phyloP scores from a whole-genome alignment of 352 stramenopile genomes.

The Pythium apleroticum region DNA sequence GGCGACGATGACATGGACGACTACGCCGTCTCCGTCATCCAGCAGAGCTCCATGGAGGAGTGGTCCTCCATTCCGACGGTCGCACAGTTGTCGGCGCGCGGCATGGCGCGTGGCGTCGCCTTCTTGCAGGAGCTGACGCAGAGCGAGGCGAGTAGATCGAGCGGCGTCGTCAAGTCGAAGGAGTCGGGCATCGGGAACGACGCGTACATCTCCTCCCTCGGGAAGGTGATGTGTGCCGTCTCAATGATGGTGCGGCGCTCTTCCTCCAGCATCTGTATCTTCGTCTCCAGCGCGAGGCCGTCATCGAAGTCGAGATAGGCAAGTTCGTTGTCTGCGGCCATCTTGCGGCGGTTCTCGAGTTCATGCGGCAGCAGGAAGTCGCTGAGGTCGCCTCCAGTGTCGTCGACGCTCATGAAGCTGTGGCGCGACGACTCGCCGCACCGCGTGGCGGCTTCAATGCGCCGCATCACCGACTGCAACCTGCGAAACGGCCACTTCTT shows the following conservation, averaged over 20 bases:
- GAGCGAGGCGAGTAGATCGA: constrained; percentile 3
- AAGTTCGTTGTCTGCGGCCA: neutral
- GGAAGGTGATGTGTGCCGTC: neutral
- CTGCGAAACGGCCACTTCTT: constrained; percentile 75
- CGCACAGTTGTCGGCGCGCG: neutral
- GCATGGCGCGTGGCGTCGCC: neutral
- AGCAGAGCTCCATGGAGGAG: neutral
- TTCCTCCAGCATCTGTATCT: neutral
- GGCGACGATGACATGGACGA: neutral
- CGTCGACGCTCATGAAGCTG: neutral
- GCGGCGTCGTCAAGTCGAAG: neutral
- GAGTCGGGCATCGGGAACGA: neutral
- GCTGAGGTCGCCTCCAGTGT: neutral
- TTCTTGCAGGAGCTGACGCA: constrained; percentile 5
- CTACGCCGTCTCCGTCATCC: constrained; percentile 6
- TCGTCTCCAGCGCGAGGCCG: neutral
- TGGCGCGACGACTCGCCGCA: neutral
- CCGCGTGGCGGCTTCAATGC: constrained; percentile 31
- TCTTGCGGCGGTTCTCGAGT: constrained; percentile 20
- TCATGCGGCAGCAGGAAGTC: constrained; percentile 29
- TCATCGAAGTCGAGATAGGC: neutral
- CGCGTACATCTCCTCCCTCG: constrained; percentile 6
- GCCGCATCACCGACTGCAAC: constrained; percentile 53
- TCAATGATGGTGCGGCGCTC: constrained; percentile 1
- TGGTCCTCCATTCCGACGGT: neutral